Base-by-base conservation (phyloP, 2,329 filamentous ascomycete species). In the Aspergillus neotritici region DNA sequence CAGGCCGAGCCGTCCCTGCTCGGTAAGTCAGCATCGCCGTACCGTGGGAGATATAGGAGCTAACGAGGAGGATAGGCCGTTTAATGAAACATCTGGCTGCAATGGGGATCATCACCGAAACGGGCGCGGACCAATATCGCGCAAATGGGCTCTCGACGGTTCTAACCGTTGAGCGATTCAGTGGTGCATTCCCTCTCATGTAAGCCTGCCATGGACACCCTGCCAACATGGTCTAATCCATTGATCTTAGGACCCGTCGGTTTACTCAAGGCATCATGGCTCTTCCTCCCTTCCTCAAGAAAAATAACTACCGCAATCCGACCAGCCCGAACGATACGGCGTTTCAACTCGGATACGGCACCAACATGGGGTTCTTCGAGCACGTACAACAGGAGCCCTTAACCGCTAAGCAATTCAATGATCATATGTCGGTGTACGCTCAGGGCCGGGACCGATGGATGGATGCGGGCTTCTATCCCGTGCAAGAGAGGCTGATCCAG, bases 381-480 rank as follows among this genome's bases (percentile, higher is more conserved):
- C 53, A 40, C 16, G 34, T 56, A 7, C 43, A 50, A 15, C 34
- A 50, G 30, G 48, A 56, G 28, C 52, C 54, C 4, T 28, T 34
- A 6, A 32, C 46, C 3, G 48, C 41, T 10, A 49, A 36, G 12
- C 46, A 59, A n/a, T 56, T 57, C 37, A 53, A 49, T 36, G 52
- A 54, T 12, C 50, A 54, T 42, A 54, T 54, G 52, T 31, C 54
- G 39, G 48, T 40, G 4, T 58, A 54, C 32, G 42, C 31, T 31
- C 40, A 47, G 12, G 52, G 47, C 11, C 47, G 51, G 11, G 44
- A 46, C 2, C 46, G 45, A 31, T 57, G 54, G 53, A 49, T 54
- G 41, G 55, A 58, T 36, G 31, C 44, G 7, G 47, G 47, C 43
- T 72, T 34, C 44, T 59, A 55, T 31, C 56, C 57, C 2, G 50